Percentiles rank a stretch among this genome's conserved stretches.
Conservation (phyloP, 1,284 basidiomycete species). For the Ustilago bromivora region DNA sequence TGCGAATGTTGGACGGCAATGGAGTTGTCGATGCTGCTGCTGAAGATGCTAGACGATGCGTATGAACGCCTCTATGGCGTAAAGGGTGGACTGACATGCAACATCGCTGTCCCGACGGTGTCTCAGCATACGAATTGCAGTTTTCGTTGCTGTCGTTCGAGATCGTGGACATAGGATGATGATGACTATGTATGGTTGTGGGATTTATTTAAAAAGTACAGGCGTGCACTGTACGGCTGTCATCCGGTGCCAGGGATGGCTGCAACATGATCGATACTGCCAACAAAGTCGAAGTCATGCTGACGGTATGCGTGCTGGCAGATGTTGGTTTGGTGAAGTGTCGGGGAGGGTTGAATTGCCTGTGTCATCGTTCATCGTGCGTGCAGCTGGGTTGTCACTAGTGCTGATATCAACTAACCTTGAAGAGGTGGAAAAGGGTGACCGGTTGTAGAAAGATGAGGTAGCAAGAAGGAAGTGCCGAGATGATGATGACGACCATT, state of each 20-base stretch:
- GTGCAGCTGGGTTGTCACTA: constrained; percentile 8
- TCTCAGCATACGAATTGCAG: constrained; percentile 1
- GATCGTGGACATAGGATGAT: background rate
- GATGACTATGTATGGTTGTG: background rate
- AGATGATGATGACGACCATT: constrained; percentile 19
- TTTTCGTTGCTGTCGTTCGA: background rate
- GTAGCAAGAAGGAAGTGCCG: constrained; percentile 21
- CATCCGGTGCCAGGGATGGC: constrained; percentile 22
- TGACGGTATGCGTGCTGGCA: background rate
- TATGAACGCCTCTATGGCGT: background rate
- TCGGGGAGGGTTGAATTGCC: background rate
- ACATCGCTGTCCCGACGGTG: constrained; percentile 4
- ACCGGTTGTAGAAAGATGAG: constrained; percentile 51
- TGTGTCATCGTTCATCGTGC: constrained; percentile 10
- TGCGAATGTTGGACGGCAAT: background rate
- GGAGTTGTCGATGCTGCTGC: background rate
- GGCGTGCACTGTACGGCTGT: background rate
- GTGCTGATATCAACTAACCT: constrained; percentile 40
- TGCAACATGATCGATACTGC: background rate
- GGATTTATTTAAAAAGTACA: constrained; percentile 12
- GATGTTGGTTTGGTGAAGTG: background rate
- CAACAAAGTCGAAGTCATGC: background rate
- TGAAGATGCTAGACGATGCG: background rate
- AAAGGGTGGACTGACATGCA: background rate
- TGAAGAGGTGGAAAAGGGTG: constrained; percentile 43